Percentiles rank a stretch among this genome's conserved stretches.
Evolutionary conservation across 2,329 filamentous ascomycete genomes (phyloP).

Genomic region (Aspergillus chevalieri): DNA sequence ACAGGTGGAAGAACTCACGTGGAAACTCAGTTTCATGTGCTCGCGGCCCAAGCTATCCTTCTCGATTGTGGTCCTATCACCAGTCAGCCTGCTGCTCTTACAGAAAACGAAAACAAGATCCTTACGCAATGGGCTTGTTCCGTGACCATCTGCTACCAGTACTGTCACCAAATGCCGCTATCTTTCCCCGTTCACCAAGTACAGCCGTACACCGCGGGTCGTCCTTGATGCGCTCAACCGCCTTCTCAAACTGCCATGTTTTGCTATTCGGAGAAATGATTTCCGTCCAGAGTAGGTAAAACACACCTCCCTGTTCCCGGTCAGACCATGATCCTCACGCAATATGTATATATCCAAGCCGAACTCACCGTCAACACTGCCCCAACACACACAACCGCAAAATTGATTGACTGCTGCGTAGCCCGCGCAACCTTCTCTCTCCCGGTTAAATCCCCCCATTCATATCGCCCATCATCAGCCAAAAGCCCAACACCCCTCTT

Average conservation of each 20-base stretch:
- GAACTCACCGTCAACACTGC: conserved; percentile 64
- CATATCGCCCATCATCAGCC: conserved; percentile 76
- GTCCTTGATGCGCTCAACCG: conserved; percentile 69
- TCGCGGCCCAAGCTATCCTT: conserved; percentile 70
- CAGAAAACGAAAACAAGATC: conserved; percentile 5
- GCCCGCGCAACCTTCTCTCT: conserved; percentile 76
- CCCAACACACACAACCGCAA: conserved; percentile 69
- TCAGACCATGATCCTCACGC: neutral
- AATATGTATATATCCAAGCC: neutral
- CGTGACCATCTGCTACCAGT: conserved; percentile 75
- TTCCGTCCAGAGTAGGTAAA: conserved; percentile 71
- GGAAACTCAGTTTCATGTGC: conserved; percentile 79
- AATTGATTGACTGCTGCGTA: conserved; percentile 86
- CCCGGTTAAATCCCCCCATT: conserved; percentile 69
- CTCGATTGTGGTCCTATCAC: conserved; percentile 55
- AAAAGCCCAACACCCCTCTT: conserved; percentile 68
- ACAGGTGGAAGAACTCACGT: conserved; percentile 47
- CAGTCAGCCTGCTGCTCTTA: conserved; percentile 22
- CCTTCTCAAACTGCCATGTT: conserved; percentile 80
- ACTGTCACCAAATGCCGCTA: conserved; percentile 73
- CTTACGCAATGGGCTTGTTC: conserved; percentile 51
- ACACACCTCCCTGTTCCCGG: conserved; percentile 60
- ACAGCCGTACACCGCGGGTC: conserved; percentile 66
- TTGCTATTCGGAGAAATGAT: conserved; percentile 82
- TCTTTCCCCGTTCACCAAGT: conserved; percentile 68